Evolutionary conservation across 257 asterid genomes (phyloP), one percentile per base, ranked within the genome.

Genomic region (Osmanthus fragrans): DNA sequence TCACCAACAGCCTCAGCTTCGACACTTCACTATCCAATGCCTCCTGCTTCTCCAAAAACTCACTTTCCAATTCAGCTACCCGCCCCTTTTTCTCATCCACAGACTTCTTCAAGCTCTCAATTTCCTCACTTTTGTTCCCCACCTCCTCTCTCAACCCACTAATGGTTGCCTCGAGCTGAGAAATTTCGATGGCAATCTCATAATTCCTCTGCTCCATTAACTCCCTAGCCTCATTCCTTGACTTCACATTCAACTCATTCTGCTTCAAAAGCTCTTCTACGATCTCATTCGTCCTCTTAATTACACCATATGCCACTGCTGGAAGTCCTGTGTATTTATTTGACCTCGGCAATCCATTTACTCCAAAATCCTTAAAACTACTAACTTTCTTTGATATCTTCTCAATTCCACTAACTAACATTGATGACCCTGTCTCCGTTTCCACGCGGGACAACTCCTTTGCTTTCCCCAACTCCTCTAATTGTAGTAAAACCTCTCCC

Each of bases 181-280:
- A 95, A 82, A 96, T 96, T 86, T 96, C 97, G 80, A 96, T 93
- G 33, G 99, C 99, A 77, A 96, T 92, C 87, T 92, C 97, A n/a
- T 92, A 96, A 84, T 96, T 96, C 84, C 99, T 88, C 81, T 90
- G 97, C 36, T 93, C 97, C 84, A 96, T 88, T 82, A 60, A 80
- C 76, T 90, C 98, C 32, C 96, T 84, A 2, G 99, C 94, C 84
- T 92, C 96, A 58, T 93, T 89, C 73, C 96, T 87, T 7, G 90
- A 85, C 85, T 91, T 95, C 30, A 81, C 69, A 66, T 92, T 89
- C 39, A 74, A 71, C 66, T 96, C 99, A 75, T 85, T 85, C 87
- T 92, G 97, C 70, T 80, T 85, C 42, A 96, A 27, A 51, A 96
- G 92, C 91, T 93, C 99, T 84, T 93, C 97, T 19, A 93, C 97